phyloP scores from a whole-genome alignment of 2,329 filamentous ascomycete genomes.

The Fusarium circinatum region DNA sequence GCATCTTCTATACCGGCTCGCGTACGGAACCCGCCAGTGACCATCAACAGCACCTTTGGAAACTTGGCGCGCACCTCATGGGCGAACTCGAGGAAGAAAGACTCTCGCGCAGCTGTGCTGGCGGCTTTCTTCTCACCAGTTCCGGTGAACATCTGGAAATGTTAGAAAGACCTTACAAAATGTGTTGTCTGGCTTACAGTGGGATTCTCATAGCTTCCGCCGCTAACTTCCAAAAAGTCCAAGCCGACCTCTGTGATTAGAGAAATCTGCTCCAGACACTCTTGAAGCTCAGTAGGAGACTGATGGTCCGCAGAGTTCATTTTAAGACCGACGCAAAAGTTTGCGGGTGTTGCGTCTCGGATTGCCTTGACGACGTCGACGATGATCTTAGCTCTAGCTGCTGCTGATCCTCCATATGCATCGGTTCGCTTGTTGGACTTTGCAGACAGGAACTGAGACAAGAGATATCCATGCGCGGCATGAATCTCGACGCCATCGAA shows the following conservation, averaged over 20 bases:
- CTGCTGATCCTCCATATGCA: conserved; percentile 63
- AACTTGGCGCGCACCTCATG: conserved; percentile 58
- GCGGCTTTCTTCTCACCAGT: conserved; percentile 12
- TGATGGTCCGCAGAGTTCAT: conserved; percentile 69
- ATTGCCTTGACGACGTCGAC: conserved; percentile 61
- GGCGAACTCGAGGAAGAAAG: conserved; percentile 76
- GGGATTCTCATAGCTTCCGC: conserved; percentile 68
- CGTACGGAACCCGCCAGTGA: conserved; percentile 72
- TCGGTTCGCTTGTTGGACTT: conserved; percentile 64
- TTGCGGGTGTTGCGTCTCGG: conserved; percentile 48
- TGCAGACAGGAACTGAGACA: conserved; percentile 64
- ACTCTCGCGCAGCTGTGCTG: conserved; percentile 66
- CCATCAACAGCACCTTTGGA: conserved; percentile 59
- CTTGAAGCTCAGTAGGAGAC: conserved; percentile 53
- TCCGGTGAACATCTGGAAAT: conserved; percentile 49
- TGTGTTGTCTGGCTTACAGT: conserved; percentile 45
- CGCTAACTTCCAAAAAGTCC: conserved; percentile 76
- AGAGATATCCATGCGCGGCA: conserved; percentile 66
- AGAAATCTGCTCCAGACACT: conserved; percentile 68
- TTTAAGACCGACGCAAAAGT: conserved; percentile 64
- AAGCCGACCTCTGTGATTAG: conserved; percentile 60
- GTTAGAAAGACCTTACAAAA: background rate
- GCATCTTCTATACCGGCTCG: conserved; percentile 55
- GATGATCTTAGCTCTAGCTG: conserved; percentile 60
- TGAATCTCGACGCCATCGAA: conserved; percentile 59